Base-by-base conservation (phyloP, 225 moss, liverwort and hornwort genomes). In the Physcomitrium patens region DNA sequence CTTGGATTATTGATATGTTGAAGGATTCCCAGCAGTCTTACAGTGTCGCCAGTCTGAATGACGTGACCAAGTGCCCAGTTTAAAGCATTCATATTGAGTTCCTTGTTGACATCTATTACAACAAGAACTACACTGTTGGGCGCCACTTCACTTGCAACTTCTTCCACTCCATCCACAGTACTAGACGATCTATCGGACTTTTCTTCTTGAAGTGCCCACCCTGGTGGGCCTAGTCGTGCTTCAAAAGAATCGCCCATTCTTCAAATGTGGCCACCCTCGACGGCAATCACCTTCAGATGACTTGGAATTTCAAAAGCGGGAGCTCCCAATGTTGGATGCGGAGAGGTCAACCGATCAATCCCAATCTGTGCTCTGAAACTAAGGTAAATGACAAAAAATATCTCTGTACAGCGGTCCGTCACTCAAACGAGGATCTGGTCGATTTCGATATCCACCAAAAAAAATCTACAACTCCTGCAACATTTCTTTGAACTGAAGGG, bases 101-200 rank as follows among this genome's bases (percentile, higher is more conserved):
- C 79, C 74, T 87, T 84, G 73, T 81, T 84, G 44, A 70, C 81
- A 77, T 87, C 81, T 67, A 87, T 70, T 12, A 87, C 87, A 42
- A 87, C 70, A 42, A 87, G 84, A 23, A 87, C 87, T 63, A 84
- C 84, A 26, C 67, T 73, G 55, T 78, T 20, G 9, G 53, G 66
- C 28, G 28, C 78, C 59, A 55, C 63, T 42, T 67, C 20, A 7
- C 23, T 56, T 62, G 71, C 80, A n/a, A 28, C 70, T 31, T 82
- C 77, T 74, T 82, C 82, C 44, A 37, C 73, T 74, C 68, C 81
- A 75, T 82, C 78, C 44, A 47, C 63, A 43, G 55, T 27, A 56
- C 70, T 68, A 53, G 60, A 57, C 44, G 73, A 78, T 62, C 19
- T 69, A 11, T 77, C 81, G 5, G 62, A 65, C 67, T 44, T 77